A percentile compares a stretch with the other conserved stretches of the same genome.
Conservation (phyloP, 352 stramenopile species). For the Phytophthora cryptogea region DNA sequence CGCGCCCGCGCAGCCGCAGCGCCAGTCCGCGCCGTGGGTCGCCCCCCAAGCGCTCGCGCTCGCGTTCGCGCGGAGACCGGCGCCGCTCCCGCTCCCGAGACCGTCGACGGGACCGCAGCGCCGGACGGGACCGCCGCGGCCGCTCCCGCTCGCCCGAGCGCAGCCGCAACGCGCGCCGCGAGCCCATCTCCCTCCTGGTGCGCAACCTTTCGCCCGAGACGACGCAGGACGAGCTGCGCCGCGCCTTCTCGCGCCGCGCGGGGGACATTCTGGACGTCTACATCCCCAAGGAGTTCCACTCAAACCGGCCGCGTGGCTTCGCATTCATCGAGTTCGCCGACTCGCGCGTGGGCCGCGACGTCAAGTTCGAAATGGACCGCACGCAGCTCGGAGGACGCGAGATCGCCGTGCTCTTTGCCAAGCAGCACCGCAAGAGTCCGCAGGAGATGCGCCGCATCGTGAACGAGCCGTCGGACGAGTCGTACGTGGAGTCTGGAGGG, state of each 20-base stretch:
- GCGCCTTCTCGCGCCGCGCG: slow-evolving; percentile 49
- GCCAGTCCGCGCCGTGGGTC: slow-evolving; percentile 23
- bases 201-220: slow-evolving; percentile 47
- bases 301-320: slow-evolving; percentile 73
- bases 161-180: slow-evolving; percentile 10
- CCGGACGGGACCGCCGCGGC: slow-evolving; percentile 22
- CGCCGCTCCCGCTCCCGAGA: slow-evolving; percentile 43
- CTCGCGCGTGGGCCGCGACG: slow-evolving; percentile 58
- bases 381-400: slow-evolving; percentile 66
- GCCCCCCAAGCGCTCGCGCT: slow-evolving; percentile 42
- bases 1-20: slow-evolving; percentile 40
- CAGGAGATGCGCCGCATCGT: slow-evolving; percentile 67
- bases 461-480: slow-evolving; percentile 23
- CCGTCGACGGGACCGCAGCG: slow-evolving; percentile 18
- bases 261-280: slow-evolving; percentile 72
- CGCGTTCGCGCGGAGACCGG: slow-evolving; percentile 36
- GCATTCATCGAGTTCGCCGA: slow-evolving; percentile 84
- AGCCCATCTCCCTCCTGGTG: slow-evolving; percentile 57
- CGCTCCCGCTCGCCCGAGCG: slow-evolving; percentile 40
- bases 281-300: slow-evolving; percentile 62
- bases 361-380: slow-evolving; percentile 81
- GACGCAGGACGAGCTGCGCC: slow-evolving; percentile 46
- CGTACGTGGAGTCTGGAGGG: slow-evolving; percentile 11
- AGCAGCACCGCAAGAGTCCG: slow-evolving; percentile 79
- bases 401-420: slow-evolving; percentile 79